These are phyloP conservation scores for Chrysoporthe deuterocubensis DNA, from an alignment of 2,329 filamentous ascomycete genomes.

Conservation along the genomic window DNA sequence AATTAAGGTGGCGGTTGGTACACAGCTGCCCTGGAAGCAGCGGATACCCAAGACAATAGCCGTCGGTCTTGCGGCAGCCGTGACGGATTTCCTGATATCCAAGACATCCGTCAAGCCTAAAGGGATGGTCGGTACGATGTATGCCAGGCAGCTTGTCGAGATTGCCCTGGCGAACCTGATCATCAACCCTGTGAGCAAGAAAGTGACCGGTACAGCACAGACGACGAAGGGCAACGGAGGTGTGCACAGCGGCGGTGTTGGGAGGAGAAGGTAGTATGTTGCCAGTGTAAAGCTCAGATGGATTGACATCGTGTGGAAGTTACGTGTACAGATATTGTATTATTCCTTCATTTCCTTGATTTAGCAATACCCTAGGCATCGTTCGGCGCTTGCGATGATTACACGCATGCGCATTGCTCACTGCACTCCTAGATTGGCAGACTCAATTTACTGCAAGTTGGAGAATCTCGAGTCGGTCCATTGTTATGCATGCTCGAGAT, in stretches of 20 bases:
- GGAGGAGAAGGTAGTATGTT: neutral
- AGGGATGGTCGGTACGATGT: constrained; percentile 26
- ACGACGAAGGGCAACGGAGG: neutral
- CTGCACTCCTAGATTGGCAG: too few relatives aligned
- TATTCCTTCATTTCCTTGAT: too few relatives aligned
- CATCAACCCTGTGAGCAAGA: constrained; percentile 24
- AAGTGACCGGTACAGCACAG: constrained; percentile 17
- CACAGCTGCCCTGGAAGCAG: constrained; percentile 27
- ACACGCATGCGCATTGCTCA: too few relatives aligned
- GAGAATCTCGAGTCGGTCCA: too few relatives aligned
- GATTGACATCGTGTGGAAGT: neutral
- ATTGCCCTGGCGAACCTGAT: constrained; percentile 26
- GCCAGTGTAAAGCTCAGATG: neutral
- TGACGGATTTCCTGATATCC: constrained; percentile 26
- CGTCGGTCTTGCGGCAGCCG: constrained; percentile 21
- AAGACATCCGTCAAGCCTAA: constrained; percentile 25
- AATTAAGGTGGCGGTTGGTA: constrained; percentile 27
- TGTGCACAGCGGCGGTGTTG: neutral
- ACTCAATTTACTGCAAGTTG: too few relatives aligned
- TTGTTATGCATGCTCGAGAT: too few relatives aligned
- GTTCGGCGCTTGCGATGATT: too few relatives aligned
- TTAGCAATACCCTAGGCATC: too few relatives aligned
- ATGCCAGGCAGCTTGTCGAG: constrained; percentile 25
- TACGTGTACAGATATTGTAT: neutral
- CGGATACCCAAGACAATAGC: constrained; percentile 25